Base-by-base conservation (phyloP, 169 alveolate genomes). In the Cryptosporidium meleagridis region DNA sequence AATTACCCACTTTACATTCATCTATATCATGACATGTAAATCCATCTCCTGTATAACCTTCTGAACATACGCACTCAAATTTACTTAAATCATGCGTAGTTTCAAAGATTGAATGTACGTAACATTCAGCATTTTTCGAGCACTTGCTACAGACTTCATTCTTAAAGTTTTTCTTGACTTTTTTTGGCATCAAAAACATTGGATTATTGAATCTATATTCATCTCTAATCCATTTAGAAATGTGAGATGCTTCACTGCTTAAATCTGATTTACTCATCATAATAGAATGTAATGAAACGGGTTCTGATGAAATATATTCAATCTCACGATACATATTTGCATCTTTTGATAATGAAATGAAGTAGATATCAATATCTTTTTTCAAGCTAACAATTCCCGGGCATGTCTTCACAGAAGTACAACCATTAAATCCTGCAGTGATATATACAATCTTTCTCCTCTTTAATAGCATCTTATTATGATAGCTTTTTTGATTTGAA, bases 41-140 rank as follows among this genome's bases (percentile, higher is more conserved):
- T 26, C 89, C 89, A 59, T 80, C 75, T 23, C 89, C 89, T 8
- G 41, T 62, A 65, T 75, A 80, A 1, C 89, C 89, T n/a, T 53
- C 23, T 9, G 89, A 80, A 62, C 89, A 80, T 65, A 80, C 75
- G 62, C 89, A 80, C 51, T 80, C 89, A 48, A 62, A 80, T 80
- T 80, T 59, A 45, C 75, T 65, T 29, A 80, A 67, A 62, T 80
- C 89, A 21, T 51, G 31, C 18, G 89, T 80, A 12, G 37, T 39
- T 62, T 80, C 75, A 62, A 65, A 62, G 26, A 45, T 51, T 4
- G 73, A 65, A 21, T 80, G 89, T 33, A 62, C 75, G 8, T 26
- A 62, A 62, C 89, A 80, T 5, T 80, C 75, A 5, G 89, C 89
- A 62, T 80, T 61, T 33, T 65, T 51, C 6, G 89, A 80, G 16